These are phyloP conservation scores for Leonotis leonurus DNA, from an alignment of 257 asterid genomes.

Conservation along the genomic window DNA sequence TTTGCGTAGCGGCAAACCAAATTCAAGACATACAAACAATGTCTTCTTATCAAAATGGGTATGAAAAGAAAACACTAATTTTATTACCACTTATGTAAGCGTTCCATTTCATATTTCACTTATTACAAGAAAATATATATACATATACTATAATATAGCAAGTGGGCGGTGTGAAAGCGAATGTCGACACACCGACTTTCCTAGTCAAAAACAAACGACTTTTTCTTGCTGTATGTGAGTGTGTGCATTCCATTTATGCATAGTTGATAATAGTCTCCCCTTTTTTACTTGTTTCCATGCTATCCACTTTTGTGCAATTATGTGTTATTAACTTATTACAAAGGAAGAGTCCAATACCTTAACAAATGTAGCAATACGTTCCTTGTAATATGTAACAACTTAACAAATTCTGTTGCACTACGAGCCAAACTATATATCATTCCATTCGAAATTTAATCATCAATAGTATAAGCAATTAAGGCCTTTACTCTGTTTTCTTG, in stretches of 20 bases:
- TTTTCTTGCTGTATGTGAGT: neutral
- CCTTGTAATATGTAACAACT: neutral
- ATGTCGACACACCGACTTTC: conserved; percentile 20
- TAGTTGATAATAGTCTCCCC: neutral
- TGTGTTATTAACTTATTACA: neutral
- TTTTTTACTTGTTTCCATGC: neutral
- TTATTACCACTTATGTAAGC: neutral
- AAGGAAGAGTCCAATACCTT: neutral
- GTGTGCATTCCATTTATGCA: conserved; percentile 7
- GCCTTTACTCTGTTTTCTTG: too few relatives aligned
- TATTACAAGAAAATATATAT: neutral
- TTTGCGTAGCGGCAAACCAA: too few relatives aligned
- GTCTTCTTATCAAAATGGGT: too few relatives aligned
- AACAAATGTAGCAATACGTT: neutral
- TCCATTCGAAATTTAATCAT: too few relatives aligned
- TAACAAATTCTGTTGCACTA: conserved; percentile 7
- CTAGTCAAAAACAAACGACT: neutral
- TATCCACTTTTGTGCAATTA: neutral
- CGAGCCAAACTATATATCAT: neutral
- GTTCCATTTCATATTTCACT: neutral
- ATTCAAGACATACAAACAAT: too few relatives aligned
- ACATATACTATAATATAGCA: too few relatives aligned
- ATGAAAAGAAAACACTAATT: neutral
- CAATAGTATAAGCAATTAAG: too few relatives aligned
- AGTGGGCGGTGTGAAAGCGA: neutral